A percentile compares a stretch with the other conserved stretches of the same genome.
phyloP scores from a whole-genome alignment of 169 alveolate genomes.

The Babesia divergens region DNA sequence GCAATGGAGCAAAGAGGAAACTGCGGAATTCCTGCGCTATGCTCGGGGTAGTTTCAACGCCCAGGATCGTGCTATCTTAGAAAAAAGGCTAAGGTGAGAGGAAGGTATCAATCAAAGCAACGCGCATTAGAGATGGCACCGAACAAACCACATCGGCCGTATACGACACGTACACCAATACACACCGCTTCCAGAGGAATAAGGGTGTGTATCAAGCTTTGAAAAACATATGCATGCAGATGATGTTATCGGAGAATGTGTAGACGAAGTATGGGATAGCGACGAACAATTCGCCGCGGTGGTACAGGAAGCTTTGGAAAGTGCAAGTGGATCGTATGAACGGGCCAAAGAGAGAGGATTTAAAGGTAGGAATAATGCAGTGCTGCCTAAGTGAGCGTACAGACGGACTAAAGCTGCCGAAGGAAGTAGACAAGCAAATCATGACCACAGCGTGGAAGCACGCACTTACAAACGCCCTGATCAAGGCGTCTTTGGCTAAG shows the following conservation, averaged over 20 bases:
- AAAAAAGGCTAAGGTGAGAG: conserved; percentile 32
- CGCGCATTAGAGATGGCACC: conserved; percentile 1
- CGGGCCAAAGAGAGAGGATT: conserved; percentile 32
- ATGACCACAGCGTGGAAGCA: conserved; percentile 54
- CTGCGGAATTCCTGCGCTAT: conserved; percentile 2
- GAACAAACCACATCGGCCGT: not conserved
- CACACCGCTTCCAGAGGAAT: conserved; percentile 6
- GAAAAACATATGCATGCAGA: not conserved
- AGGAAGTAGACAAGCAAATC: conserved; percentile 25
- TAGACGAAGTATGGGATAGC: conserved; percentile 54
- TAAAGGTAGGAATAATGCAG: conserved; percentile 16
- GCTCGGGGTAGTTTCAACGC: conserved; percentile 32
- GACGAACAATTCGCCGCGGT: conserved; percentile 20
- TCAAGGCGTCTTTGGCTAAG: not conserved
- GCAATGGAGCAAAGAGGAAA: conserved; percentile 14
- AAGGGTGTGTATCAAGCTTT: conserved; percentile 11
- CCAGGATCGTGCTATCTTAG: conserved; percentile 34
- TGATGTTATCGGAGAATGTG: conserved; percentile 45
- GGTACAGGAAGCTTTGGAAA: conserved; percentile 48
- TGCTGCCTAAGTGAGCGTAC: not conserved
- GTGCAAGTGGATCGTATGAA: conserved; percentile 24
- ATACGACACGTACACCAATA: not conserved
- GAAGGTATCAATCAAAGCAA: not conserved
- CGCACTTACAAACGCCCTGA: conserved; percentile 22
- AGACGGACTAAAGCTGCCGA: conserved; percentile 52